phyloP scores from a whole-genome alignment of 805 yeast species.

The Cyberlindnera mrakii region DNA sequence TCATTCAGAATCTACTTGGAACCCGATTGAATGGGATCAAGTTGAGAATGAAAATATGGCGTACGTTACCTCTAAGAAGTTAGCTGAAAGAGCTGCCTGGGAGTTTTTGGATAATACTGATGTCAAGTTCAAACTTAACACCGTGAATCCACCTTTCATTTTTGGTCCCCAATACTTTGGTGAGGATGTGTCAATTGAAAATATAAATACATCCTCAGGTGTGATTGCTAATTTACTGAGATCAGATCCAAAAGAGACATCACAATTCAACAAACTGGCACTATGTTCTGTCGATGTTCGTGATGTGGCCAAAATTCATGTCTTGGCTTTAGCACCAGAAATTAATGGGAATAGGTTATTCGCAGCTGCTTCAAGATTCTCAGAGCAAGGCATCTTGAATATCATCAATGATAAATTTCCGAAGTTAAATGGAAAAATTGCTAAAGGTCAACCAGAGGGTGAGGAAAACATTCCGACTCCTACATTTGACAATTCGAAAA shows the following conservation, averaged over 20 bases:
- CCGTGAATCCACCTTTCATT: constrained; percentile 47
- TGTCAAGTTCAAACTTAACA: constrained; percentile 32
- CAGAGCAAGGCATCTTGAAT: constrained; percentile 21
- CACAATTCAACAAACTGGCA: neutral
- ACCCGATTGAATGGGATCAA: constrained; percentile 43
- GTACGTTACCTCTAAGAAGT: constrained; percentile 52
- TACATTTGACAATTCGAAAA: constrained; percentile 7
- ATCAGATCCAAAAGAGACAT: neutral
- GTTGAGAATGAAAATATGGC: constrained; percentile 33
- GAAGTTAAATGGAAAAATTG: constrained; percentile 33
- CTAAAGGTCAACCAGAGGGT: constrained; percentile 32
- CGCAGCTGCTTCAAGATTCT: constrained; percentile 10
- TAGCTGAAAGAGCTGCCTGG: constrained; percentile 61
- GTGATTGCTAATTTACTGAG: constrained; percentile 26
- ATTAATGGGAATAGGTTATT: constrained; percentile 24
- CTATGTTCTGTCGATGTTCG: constrained; percentile 36
- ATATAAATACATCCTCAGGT: constrained; percentile 35
- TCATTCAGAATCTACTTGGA: constrained; percentile 34
- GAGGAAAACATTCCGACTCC: constrained; percentile 6
- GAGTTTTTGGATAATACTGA: constrained; percentile 31
- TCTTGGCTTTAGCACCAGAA: constrained; percentile 32
- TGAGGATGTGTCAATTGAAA: constrained; percentile 29
- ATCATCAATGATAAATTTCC: constrained; percentile 32
- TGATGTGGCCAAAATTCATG: no score
- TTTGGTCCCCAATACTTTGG: constrained; percentile 54